Evolutionary conservation across 352 stramenopile genomes (phyloP).

Genomic region (Hyaloperonospora arabidopsidis): DNA sequence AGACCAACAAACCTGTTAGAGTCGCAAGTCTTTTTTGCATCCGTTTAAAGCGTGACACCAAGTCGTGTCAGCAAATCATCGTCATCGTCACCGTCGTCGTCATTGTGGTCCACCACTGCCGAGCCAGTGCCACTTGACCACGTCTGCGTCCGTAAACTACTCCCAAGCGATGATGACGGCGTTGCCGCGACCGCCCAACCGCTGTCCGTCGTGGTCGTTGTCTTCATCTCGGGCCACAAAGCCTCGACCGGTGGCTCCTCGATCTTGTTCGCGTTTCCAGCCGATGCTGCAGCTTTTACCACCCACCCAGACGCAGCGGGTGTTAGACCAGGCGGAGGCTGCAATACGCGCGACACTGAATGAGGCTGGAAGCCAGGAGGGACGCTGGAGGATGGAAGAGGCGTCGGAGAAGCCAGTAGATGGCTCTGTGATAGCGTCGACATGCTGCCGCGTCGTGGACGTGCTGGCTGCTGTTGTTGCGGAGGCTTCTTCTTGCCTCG

Average conservation of each 20-base stretch:
- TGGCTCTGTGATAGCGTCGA: conserved; percentile 12
- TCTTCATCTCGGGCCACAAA: conserved; percentile 26
- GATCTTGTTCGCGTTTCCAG: conserved; percentile 21
- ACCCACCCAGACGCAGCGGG: conserved; percentile 27
- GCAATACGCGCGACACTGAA: conserved; percentile 9
- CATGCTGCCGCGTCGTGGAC: conserved; percentile 16
- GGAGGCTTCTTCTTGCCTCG: conserved; percentile 15
- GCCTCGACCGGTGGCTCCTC: conserved; percentile 27
- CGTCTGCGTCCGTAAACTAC: conserved; percentile 12
- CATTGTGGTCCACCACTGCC: conserved; percentile 5
- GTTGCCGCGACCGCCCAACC: conserved; percentile 15
- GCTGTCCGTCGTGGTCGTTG: conserved; percentile 12
- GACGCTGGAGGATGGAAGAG: conserved; percentile 11
- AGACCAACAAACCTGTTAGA: not conserved
- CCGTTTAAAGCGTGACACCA: conserved; percentile 20
- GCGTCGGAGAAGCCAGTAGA: conserved; percentile 11
- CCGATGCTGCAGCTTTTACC: conserved; percentile 18
- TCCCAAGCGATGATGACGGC: conserved; percentile 2
- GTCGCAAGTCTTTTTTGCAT: not conserved
- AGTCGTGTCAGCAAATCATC: conserved; percentile 24
- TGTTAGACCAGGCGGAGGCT: conserved; percentile 17
- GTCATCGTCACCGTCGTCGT: conserved; percentile 22
- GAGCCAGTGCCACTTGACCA: conserved; percentile 10
- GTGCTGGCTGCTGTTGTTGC: conserved; percentile 11
- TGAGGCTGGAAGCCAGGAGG: conserved; percentile 21